Evolutionary conservation across 1,139 yeast species (phyloP).

Genomic region (Suhomyces choctaworum): DNA sequence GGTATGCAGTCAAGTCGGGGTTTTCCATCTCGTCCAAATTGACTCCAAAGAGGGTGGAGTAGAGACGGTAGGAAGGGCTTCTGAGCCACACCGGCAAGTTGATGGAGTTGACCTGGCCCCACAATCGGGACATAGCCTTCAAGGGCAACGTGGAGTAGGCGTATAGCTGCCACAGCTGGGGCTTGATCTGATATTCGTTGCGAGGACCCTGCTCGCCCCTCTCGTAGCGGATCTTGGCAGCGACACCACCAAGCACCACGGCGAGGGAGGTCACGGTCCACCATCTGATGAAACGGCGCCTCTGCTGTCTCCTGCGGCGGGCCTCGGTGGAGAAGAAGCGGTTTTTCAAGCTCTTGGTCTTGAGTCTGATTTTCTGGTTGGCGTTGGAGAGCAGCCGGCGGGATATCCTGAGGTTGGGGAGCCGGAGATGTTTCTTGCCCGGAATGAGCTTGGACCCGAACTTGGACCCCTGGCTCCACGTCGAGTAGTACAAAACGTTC

Average conservation of each 20-base stretch:
- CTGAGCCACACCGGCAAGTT: constrained; percentile 88
- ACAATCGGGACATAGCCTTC: constrained; percentile 84
- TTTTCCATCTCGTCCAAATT: constrained; percentile 87
- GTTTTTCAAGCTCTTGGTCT: constrained; percentile 39
- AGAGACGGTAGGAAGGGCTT: constrained; percentile 76
- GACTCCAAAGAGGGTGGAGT: constrained; percentile 82
- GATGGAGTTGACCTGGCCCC: constrained; percentile 90
- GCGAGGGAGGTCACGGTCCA: constrained; percentile 69
- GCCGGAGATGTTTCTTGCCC: constrained; percentile 20
- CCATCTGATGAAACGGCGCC: constrained; percentile 60
- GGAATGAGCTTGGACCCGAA: constrained; percentile 20
- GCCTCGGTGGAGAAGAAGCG: constrained; percentile 49
- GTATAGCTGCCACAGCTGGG: constrained; percentile 82
- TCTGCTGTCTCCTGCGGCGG: constrained; percentile 43
- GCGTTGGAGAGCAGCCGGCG: constrained; percentile 42
- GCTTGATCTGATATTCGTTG: constrained; percentile 53
- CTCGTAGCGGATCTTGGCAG: constrained; percentile 52
- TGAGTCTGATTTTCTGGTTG: constrained; percentile 36
- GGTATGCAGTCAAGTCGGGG: constrained; percentile 70
- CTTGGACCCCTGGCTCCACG: constrained; percentile 31
- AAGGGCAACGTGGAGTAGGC: constrained; percentile 89
- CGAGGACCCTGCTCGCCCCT: constrained; percentile 30
- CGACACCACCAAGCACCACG: constrained; percentile 64
- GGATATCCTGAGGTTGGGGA: constrained; percentile 31
- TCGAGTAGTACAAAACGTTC: constrained; percentile 55